These are phyloP conservation scores for Suillus americanus DNA, from an alignment of 768 basidiomycete genomes.

Conservation along the genomic window DNA sequence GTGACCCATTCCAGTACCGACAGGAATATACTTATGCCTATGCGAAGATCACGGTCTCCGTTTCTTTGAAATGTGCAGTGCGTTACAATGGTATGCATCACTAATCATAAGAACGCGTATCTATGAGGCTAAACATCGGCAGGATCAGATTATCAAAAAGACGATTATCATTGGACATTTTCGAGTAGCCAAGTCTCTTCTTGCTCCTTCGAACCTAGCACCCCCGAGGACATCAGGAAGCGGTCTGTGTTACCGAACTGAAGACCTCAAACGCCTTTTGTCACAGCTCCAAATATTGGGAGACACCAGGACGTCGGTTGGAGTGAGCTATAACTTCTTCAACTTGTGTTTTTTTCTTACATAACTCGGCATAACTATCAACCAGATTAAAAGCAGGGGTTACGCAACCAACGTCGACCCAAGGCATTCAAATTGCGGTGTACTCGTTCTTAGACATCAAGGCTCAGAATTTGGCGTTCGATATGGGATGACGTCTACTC, in stretches of 20 bases:
- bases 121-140: slow-evolving; percentile 1
- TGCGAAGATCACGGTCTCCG: slow-evolving; percentile 32
- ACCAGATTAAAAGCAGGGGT: background rate
- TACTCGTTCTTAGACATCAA: slow-evolving; percentile 41
- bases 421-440: background rate
- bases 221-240: slow-evolving; percentile 49
- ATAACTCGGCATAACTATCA: background rate
- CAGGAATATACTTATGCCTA: slow-evolving; percentile 23
- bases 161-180: slow-evolving; percentile 47
- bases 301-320: slow-evolving; percentile 47
- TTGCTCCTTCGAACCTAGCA: slow-evolving; percentile 61
- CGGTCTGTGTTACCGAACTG: slow-evolving; percentile 34
- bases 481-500: slow-evolving; percentile 70
- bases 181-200: slow-evolving; percentile 46
- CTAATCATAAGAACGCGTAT: background rate
- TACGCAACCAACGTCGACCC: background rate
- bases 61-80: slow-evolving; percentile 47
- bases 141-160: slow-evolving; percentile 35
- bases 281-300: slow-evolving; percentile 49
- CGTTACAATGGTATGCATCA: slow-evolving; percentile 38
- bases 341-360: slow-evolving; percentile 2
- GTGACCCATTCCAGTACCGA: background rate
- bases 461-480: slow-evolving; percentile 40
- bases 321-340: slow-evolving; percentile 36
- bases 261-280: background rate